These are phyloP conservation scores for Niveomyces coronatus DNA, from an alignment of 2,329 filamentous ascomycete species.

Conservation along the genomic window DNA sequence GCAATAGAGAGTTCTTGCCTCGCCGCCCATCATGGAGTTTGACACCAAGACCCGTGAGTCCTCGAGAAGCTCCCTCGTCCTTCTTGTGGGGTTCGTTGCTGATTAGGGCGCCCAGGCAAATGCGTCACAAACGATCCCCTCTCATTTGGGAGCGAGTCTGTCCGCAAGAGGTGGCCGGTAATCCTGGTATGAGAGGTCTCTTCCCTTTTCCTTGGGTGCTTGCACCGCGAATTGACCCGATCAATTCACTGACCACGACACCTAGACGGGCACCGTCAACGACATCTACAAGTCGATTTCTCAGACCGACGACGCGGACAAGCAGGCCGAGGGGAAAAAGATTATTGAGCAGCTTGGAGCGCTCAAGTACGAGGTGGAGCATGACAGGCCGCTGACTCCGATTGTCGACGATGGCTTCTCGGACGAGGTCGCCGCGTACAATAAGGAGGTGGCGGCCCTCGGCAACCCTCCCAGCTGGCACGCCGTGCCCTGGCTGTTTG, in stretches of 20 bases:
- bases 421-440: conserved; percentile 78
- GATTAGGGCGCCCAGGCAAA: conserved; percentile 58
- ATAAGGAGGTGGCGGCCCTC: conserved; percentile 68
- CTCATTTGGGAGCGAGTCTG: conserved; percentile 82
- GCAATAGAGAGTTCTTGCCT: too few species aligned
- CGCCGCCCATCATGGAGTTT: conserved; percentile 48
- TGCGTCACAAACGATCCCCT: conserved; percentile 71
- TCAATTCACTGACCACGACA: background rate
- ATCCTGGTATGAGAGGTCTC: conserved; percentile 55
- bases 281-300: conserved; percentile 74
- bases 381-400: conserved; percentile 70
- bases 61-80: background rate
- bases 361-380: conserved; percentile 92
- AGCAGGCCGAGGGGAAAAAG: conserved; percentile 70
- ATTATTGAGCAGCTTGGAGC: conserved; percentile 70
- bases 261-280: conserved; percentile 84
- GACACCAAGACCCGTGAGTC: conserved; percentile 62
- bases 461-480: conserved; percentile 67
- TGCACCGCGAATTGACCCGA: background rate
- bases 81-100: too few species aligned
- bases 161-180: conserved; percentile 80
- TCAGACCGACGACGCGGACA: conserved; percentile 48
- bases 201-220: conserved; percentile 16
- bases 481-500: conserved; percentile 75
- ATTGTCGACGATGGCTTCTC: conserved; percentile 65